Evolutionary conservation across 75 land plant species (phyloP), one percentile per base, ranked within the genome.

Genomic region (Pseudotsuga menziesii): DNA sequence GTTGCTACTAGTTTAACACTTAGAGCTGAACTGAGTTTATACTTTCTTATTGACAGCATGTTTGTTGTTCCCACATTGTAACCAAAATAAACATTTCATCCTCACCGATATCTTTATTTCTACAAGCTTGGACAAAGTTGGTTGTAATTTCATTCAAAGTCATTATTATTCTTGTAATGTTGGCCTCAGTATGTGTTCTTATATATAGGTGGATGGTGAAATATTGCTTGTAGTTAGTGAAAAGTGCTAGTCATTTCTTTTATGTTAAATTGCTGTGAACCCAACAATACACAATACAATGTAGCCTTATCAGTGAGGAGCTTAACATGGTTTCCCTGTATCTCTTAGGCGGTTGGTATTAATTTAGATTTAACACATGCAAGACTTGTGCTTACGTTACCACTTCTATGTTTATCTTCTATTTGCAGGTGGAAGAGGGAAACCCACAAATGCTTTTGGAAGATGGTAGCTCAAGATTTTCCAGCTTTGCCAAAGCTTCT

Each of bases 341-440:
- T 29, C 35, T 32, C 25, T 44, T 56, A 44, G 22, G 11, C 57
- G 15, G 19, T 35, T 35, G 20, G 59, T n/a, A 75, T 57, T 4
- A 71, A 27, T 29, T 27, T 23, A 39, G n/a, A 57, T 59, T 48
- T 56, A n/a, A 17, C 17, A 22, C 59, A 32, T 75, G 20, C 66
- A 23, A 73, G 6, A 20, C 7, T 29, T 19, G 5, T 12, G 5
- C 14, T n/a, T 77, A 52, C 29, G 5, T 14, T 56, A 32, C 44
- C 19, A 78, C 41, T 73, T 62, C 16, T 26, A 29, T 39, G 20
- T 58, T 61, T 20, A 5, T 4, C 14, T 23, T 20, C 80, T 35
- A 25, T 60, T 78, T 41, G 36, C 81, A 94, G 98, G 96, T 93
- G 78, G 98, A 95, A 85, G 84, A 95, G 56, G 98, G 96, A 75